Percentiles rank a stretch among this genome's conserved stretches.
These are phyloP conservation scores for Blastocystis sp. DNA, from an alignment of 352 stramenopile genomes.

Conservation along the genomic window DNA sequence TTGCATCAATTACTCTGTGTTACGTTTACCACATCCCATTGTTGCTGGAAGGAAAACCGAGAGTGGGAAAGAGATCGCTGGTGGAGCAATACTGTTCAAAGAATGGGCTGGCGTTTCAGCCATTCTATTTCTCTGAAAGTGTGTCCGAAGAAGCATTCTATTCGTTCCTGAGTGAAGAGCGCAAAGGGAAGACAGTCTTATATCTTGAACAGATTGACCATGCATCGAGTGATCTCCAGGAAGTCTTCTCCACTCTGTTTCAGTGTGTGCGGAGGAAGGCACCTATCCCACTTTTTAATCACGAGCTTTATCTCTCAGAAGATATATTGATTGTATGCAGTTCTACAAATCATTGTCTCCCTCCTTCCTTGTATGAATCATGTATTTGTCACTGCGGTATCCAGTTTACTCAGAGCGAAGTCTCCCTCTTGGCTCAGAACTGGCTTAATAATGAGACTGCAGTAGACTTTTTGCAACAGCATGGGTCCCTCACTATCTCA, in stretches of 20 bases:
- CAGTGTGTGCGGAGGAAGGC: background rate
- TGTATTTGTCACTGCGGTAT: background rate
- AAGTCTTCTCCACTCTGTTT: background rate
- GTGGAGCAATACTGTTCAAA: background rate
- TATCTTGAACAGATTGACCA: background rate
- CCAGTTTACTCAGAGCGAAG: background rate
- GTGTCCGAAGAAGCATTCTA: background rate
- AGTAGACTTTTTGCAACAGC: background rate
- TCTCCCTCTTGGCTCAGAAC: background rate
- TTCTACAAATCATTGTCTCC: background rate
- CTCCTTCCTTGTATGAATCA: background rate
- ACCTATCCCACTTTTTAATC: background rate
- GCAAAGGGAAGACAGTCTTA: background rate
- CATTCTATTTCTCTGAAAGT: background rate
- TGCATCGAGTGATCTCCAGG: background rate
- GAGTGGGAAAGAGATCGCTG: background rate
- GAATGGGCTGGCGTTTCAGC: background rate
- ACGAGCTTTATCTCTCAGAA: background rate
- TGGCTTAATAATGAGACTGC: background rate
- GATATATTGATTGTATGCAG: background rate
- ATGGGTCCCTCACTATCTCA: background rate
- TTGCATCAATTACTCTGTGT: background rate
- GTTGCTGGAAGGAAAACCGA: background rate
- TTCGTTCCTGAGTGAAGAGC: background rate
- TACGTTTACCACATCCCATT: background rate